phyloP scores from a whole-genome alignment of 768 basidiomycete species.

The Lenzites betulinus region DNA sequence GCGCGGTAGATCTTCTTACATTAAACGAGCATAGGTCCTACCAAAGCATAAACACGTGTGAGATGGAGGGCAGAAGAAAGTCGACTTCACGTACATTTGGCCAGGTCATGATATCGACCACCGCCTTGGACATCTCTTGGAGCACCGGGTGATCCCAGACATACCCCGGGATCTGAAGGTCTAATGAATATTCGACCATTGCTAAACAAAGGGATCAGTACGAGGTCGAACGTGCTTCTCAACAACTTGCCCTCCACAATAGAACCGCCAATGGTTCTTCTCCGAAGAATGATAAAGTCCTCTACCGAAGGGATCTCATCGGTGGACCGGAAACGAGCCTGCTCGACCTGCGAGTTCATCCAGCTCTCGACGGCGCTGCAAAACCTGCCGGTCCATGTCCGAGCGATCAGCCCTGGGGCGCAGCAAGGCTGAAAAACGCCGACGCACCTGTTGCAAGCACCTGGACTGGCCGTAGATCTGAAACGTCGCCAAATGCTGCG shows the following conservation, averaged over 20 bases:
- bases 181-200: constrained; percentile 40
- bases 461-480: constrained; percentile 39
- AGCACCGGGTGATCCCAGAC: constrained; percentile 39
- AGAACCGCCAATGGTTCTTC: constrained; percentile 39
- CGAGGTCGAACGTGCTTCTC: background rate
- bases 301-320: constrained; percentile 41
- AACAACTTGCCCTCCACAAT: constrained; percentile 40
- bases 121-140: constrained; percentile 42
- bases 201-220: constrained; percentile 24
- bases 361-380: constrained; percentile 37
- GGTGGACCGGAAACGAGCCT: constrained; percentile 37
- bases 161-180: constrained; percentile 39
- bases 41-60: constrained; percentile 31
- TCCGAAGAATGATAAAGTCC: constrained; percentile 41
- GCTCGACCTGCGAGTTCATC: constrained; percentile 39
- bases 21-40: constrained; percentile 26
- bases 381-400: constrained; percentile 28
- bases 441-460: constrained; percentile 37
- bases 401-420: background rate
- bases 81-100: constrained; percentile 36
- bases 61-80: constrained; percentile 26
- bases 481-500: constrained; percentile 37
- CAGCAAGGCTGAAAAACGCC: background rate
- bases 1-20: constrained; percentile 4
- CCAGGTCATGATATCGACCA: constrained; percentile 44